A percentile compares a stretch with the other conserved stretches of the same genome.
Evolutionary conservation across 2,329 filamentous ascomycete genomes (phyloP).

Genomic region (Paraphoma chrysanthemicola): DNA sequence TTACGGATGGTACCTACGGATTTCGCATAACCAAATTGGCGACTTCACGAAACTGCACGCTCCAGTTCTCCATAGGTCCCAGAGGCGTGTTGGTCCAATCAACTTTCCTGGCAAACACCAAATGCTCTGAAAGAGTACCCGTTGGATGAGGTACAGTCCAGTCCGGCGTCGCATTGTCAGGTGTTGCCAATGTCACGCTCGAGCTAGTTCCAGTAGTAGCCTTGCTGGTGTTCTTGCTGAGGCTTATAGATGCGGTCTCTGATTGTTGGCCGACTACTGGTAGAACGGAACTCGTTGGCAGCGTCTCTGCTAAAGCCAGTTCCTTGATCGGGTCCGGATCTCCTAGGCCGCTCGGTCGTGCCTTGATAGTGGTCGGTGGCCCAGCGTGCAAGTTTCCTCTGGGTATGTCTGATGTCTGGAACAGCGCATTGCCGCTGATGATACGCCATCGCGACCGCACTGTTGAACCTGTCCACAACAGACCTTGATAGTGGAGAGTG

Average conservation of each 20-base stretch:
- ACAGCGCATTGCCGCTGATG: slow-evolving; percentile 30
- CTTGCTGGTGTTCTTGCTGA: slow-evolving; percentile 25
- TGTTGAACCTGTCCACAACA: slow-evolving; percentile 42
- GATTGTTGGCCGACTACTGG: slow-evolving; percentile 7
- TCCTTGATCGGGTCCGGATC: slow-evolving; percentile 6
- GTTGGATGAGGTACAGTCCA: slow-evolving; percentile 31
- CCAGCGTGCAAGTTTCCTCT: slow-evolving; percentile 10
- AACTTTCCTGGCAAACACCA: slow-evolving; percentile 49
- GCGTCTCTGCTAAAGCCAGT: slow-evolving; percentile 8
- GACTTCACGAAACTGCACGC: slow-evolving; percentile 54
- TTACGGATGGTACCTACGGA: slow-evolving; percentile 12
- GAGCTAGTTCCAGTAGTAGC: slow-evolving; percentile 21
- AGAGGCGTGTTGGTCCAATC: slow-evolving; percentile 59
- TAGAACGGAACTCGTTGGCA: slow-evolving; percentile 1
- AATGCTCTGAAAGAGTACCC: slow-evolving; percentile 39
- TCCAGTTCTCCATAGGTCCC: slow-evolving; percentile 58
- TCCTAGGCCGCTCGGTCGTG: slow-evolving; percentile 1
- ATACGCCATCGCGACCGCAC: slow-evolving; percentile 39
- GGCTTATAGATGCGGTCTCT: slow-evolving; percentile 8
- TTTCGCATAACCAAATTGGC: slow-evolving; percentile 41
- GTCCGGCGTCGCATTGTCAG: slow-evolving; percentile 33
- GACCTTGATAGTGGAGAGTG: slow-evolving; percentile 42
- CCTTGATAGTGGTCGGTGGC: background rate
- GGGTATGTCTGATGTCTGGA: slow-evolving; percentile 23
- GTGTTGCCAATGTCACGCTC: slow-evolving; percentile 29